Conservation (phyloP, 345 rosid genomes). For the Hibiscus mutabilis region DNA sequence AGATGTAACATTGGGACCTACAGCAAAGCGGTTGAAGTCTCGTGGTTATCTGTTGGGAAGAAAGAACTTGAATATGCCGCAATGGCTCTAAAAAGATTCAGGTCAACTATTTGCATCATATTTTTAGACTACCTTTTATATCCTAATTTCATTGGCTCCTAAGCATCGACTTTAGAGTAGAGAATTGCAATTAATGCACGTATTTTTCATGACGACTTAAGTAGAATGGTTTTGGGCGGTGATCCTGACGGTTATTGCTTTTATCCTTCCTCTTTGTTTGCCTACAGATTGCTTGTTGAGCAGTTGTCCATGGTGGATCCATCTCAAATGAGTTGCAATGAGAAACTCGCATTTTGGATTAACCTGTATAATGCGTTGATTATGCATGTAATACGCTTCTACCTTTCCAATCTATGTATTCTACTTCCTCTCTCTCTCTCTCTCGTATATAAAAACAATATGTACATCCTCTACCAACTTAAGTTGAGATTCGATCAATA, state of each 20-base stretch:
- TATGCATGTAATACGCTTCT: slow-evolving; percentile 48
- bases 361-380: slow-evolving; percentile 66
- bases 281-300: slow-evolving; percentile 50
- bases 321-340: slow-evolving; percentile 33
- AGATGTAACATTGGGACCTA: slow-evolving; percentile 38
- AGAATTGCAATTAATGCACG: neutral
- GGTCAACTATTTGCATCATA: slow-evolving; percentile 26
- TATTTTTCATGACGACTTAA: neutral
- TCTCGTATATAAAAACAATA: neutral
- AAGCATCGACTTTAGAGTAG: neutral
- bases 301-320: slow-evolving; percentile 47
- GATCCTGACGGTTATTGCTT: neutral
- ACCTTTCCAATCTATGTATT: too few relatives aligned
- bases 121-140: neutral
- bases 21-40: slow-evolving; percentile 43
- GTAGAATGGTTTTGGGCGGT: neutral
- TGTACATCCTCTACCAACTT: neutral
- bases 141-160: neutral
- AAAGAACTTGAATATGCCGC: slow-evolving; percentile 59
- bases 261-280: neutral
- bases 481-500: neutral
- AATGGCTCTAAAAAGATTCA: slow-evolving; percentile 48
- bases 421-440: too few relatives aligned
- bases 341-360: slow-evolving; percentile 74
- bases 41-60: slow-evolving; percentile 55